Base-by-base conservation (phyloP, 2,329 filamentous ascomycete species). In the Paecilomyces dactylethromorphus region DNA sequence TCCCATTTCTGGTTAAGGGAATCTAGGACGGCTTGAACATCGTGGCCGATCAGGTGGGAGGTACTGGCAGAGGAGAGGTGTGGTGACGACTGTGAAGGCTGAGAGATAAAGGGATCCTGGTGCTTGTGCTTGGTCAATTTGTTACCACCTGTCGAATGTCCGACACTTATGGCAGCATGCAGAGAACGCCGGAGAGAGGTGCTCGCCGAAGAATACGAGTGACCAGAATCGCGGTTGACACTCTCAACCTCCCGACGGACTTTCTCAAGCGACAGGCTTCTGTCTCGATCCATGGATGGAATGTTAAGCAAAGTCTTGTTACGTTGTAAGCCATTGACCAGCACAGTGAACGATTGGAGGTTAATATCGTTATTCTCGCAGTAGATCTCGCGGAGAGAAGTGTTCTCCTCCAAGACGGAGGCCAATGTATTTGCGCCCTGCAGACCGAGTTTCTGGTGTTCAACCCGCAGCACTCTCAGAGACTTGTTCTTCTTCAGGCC, bases 341-440 rank as follows among this genome's bases (percentile, higher is more conserved):
- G 75, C 56, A 87, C 85, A 0, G 86, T 89, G 63, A 89, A 87
- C 1, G 85, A 87, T 63, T 87, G 84, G n/a, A 89, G 77, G 53
- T 86, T 86, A 58, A 89, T 88, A 57, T 86, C 84, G 66, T 91
- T 91, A 69, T 88, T 85, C 62, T 88, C 87, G 70, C 87, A 90
- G 65, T 89, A 81, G 5, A 91, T 78, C 68, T 90, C 84, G 26
- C 81, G 79, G 4, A 91, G 74, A 1, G 82, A 83, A 1, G 72
- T 78, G 65, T 90, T 90, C 61, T 79, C 79, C 65, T 87, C 84
- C 35, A 90, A 74, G 15, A 90, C 87, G 18, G 87, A 86, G 1
- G 87, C 84, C 35, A 90, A 76, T 0, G 86, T 88, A 66, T 84
- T 88, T 3, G 87, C 87, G 32, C 87, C 87, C 71, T 87, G 85